Evolutionary conservation across 2,329 filamentous ascomycete genomes (phyloP), one percentile per base, ranked within the genome.

Genomic region (Exophiala spinifera): DNA sequence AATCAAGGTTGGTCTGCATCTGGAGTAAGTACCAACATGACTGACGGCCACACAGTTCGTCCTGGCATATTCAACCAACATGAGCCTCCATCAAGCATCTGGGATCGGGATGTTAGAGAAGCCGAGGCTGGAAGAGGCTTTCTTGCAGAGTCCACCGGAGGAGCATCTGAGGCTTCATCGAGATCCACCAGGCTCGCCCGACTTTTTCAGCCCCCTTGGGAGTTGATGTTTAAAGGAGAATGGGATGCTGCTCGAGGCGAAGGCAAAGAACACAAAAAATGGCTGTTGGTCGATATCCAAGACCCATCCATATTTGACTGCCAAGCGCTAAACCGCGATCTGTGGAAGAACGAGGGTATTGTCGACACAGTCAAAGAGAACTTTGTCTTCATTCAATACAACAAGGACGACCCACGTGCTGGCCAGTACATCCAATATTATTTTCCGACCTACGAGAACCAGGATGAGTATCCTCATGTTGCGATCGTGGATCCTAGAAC

Each of bases 351-450:
- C 63, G 72, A 81, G 15, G 80, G 85, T 1, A 84, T 99, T 53
- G 83, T 82, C 64, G 84, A 88, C n/a, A 83, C 95, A 1, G 79
- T 99, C 25, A 82, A 82, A 64, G 92, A 96, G 68, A 91, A 95
- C 73, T 99, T 99, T 69, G 81, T 99, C 63, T 99, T 99, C 72
- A 75, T 99, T 64, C 94, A 99, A 67, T 97, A 94, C 74, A 84
- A 86, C 63, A 96, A 95, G 72, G 85, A 90, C 61, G 91, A 95
- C 63, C 81, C 84, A 0, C 81, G 85, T 34, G 89, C 89, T 0
- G 78, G 83, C 61, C 85, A 90, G 61, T 99, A 95, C 70, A 78
- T 95, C 57, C 88, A 89, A 52, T 95, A 96, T 71, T 99, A 99
- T 75, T 91, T 97, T 68, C 81, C 84, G 51, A 77, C 78, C 40